Evolutionary conservation across 176 grass and related monocot species (phyloP).

Genomic region (Eleusine coracana): DNA sequence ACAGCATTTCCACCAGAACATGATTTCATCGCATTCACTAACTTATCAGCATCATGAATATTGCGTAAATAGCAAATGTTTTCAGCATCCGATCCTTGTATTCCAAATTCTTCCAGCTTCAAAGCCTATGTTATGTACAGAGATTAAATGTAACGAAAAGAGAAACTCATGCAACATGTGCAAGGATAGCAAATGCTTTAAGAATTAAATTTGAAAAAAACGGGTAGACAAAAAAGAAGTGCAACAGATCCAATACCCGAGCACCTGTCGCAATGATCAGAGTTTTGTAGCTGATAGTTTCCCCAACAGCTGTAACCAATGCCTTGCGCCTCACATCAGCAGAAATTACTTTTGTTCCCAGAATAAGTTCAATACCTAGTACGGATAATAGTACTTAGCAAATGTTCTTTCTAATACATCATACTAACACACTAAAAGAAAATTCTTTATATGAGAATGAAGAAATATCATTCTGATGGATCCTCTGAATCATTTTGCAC

Average conservation of each 20-base stretch:
- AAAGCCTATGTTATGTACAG: constrained; percentile 62
- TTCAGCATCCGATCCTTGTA: constrained; percentile 68
- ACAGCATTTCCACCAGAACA: constrained; percentile 81
- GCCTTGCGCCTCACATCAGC: constrained; percentile 81
- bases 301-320: constrained; percentile 72
- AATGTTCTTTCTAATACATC: neutral
- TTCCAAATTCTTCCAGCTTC: constrained; percentile 94
- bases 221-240: neutral
- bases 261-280: constrained; percentile 97
- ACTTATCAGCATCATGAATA: constrained; percentile 73
- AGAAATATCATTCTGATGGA: neutral
- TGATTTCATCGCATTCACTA: constrained; percentile 69
- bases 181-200: neutral
- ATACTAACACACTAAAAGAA: neutral
- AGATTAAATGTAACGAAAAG: constrained; percentile 11
- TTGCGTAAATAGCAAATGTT: constrained; percentile 91
- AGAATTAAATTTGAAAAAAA: constrained; percentile 18
- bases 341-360: constrained; percentile 78
- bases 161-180: neutral
- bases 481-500: neutral
- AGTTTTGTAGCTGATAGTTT: constrained; percentile 94
- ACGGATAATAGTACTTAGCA: constrained; percentile 18
- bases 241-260: constrained; percentile 70
- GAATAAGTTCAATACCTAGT: constrained; percentile 94
- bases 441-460: neutral